These are phyloP conservation scores for Pyrenochaeta sp. DNA, from an alignment of 2,329 filamentous ascomycete genomes.

Conservation along the genomic window DNA sequence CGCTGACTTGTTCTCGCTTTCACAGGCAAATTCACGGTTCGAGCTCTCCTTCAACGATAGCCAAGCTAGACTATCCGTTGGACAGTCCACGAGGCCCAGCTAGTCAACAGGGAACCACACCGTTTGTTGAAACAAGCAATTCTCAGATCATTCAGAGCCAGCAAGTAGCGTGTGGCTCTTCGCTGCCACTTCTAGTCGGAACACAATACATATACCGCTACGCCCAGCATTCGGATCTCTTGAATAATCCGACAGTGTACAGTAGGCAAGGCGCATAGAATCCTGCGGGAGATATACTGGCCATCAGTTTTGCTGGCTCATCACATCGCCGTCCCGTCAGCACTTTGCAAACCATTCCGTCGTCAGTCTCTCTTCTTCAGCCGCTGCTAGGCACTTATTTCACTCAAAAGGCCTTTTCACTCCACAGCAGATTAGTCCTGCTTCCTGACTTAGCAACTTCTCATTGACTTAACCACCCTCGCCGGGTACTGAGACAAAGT, in stretches of 20 bases:
- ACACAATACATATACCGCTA: constrained; percentile 22
- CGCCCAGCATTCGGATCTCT: not conserved
- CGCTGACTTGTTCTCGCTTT: constrained; percentile 26
- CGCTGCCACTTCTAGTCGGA: constrained; percentile 5
- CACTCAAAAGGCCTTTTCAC: constrained; percentile 22
- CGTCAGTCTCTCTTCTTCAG: constrained; percentile 25
- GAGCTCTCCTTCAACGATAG: constrained; percentile 21
- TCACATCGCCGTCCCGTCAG: constrained; percentile 38
- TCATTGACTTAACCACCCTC: constrained; percentile 27
- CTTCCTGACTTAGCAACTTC: constrained; percentile 18
- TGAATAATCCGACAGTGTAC: constrained; percentile 10
- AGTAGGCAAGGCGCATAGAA: constrained; percentile 1
- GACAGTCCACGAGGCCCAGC: constrained; percentile 28
- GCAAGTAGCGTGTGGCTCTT: constrained; percentile 17
- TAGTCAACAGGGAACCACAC: constrained; percentile 28
- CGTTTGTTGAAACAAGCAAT: constrained; percentile 34
- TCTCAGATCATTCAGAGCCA: constrained; percentile 17
- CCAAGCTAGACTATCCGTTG: constrained; percentile 30
- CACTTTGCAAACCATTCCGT: constrained; percentile 38
- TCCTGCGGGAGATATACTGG: not conserved
- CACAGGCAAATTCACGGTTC: constrained; percentile 22
- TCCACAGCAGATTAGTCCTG: constrained; percentile 33
- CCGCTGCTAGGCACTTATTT: constrained; percentile 28
- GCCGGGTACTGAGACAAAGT: constrained; percentile 17
- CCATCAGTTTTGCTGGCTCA: constrained; percentile 24